These are phyloP conservation scores for Zygnema circumcarinatum DNA, from an alignment of 139 green algal species.

Conservation along the genomic window DNA sequence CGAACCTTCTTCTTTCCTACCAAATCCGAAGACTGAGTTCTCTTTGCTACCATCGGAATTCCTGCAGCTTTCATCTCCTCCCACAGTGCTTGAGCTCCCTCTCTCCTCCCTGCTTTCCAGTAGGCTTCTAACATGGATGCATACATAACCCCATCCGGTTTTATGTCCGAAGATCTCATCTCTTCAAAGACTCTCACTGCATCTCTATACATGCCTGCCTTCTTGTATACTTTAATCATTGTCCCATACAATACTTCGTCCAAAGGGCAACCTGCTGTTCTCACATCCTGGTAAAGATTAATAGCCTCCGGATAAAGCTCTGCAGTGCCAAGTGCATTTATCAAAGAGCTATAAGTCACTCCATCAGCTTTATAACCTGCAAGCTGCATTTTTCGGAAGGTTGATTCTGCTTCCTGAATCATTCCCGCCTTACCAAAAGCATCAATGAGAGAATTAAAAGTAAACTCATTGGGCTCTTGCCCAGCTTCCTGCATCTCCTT, in stretches of 20 bases:
- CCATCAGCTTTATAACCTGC: conserved; percentile 1
- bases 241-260: conserved; percentile 47
- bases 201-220: background rate
- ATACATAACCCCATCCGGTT: conserved; percentile 31
- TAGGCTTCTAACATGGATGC: conserved; percentile 23
- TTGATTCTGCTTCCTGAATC: background rate
- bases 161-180: background rate
- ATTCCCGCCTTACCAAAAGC: conserved; percentile 13
- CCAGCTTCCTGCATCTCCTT: conserved; percentile 31
- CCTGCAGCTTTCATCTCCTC: conserved; percentile 35
- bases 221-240: conserved; percentile 29
- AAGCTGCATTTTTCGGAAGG: conserved; percentile 26
- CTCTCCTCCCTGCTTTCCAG: conserved; percentile 23
- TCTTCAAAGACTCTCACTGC: conserved; percentile 18
- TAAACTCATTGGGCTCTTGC: conserved; percentile 32
- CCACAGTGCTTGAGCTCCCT: conserved; percentile 24
- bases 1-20: background rate
- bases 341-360: conserved; percentile 33
- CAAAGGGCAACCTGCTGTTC: background rate
- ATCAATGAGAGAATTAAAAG: conserved; percentile 54
- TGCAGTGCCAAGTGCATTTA: background rate
- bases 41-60: background rate
- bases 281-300: background rate
- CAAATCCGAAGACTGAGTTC: background rate
- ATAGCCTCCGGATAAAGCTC: background rate